Base-by-base conservation (phyloP, 1,139 yeast genomes). In the Yamadazyma songkhlaensis region DNA sequence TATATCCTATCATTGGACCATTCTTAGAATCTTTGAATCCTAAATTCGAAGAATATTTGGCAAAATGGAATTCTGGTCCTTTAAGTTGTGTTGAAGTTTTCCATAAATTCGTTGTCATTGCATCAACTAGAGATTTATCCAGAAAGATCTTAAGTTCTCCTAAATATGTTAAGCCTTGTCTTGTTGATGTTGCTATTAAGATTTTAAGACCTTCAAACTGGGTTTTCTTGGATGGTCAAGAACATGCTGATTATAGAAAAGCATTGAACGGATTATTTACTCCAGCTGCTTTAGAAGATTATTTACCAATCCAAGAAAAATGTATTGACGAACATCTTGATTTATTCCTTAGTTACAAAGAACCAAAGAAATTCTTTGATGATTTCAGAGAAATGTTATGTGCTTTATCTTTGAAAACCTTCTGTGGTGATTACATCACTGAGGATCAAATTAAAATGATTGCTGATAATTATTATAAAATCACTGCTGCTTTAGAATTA, bases 221-320 rank as follows among this genome's bases (percentile, higher is more conserved):
- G 98, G 98, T 92, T 34, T 92, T 92, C 61, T 67, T 89, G 55
- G 98, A 92, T 57, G 98, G 98, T 50, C 88, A 89, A 68, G 94
- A 81, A 24, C 98, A 92, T 56, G 79, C 82, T 43, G 98, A 92
- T 62, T 92, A 90, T 67, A 81, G 98, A 64, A 81, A 83, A 58
- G 82, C 95, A 13, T 72, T 92, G 55, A 92, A 92, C 59, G 95
- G 96, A 8, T 73, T 92, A 44, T 92, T 92, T 64, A 84, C 95
- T 11, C 79, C 81, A 48, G 74, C 77, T 50, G 97, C 98, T 3
- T 73, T 92, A 55, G 84, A 85, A 45, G 74, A 76, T 48, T 92
- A 92, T 62, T 67, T 92, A 47, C 96, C 96, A 34, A 81, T 78
- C 40, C 87, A 83, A 66, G 97, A 90, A 64, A 68, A 67, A 44